Base-by-base conservation (phyloP, 805 yeast genomes). In the Metschnikowia anglica region DNA sequence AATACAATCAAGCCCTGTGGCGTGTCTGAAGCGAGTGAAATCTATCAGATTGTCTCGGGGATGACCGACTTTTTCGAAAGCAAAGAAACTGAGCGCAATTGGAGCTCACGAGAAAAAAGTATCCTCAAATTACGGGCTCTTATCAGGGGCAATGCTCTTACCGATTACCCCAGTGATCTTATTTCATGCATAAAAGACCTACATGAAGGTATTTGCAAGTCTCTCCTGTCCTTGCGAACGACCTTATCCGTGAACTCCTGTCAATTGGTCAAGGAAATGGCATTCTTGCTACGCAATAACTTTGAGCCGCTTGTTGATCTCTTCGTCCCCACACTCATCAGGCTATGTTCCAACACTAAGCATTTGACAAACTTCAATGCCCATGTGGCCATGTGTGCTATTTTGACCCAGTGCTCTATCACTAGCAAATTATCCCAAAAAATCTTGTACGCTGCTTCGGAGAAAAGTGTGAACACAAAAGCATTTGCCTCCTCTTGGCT, bases 61-160 rank as follows among this genome's bases (percentile, higher is more conserved):
- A 42, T 60, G 32, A 9, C 34, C 1, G 62, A 66, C 1, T 51
- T 53, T 11, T 89, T 91, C 54, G 76, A 72, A 7, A 85, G 83
- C 4, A 72, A 83, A 55, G 99, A 93, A 60, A 85, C 95, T 0
- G 99, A 93, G 57, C 74, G 74, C 45, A 93, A 93, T 59, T 93
- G 99, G 99, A 63, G 70, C 17, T 52, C 55, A 0, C 73, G 99
- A 56, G 96, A 90, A 53, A 73, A 75, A 39, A 68, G 68, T 37
- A 74, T 88, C 2, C 54, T 75, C 1, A 73, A 71, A 37, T 55
- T 88, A 25, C 72, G 97, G 43, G 68, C 76, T 2, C 62, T 84
- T 3, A 48, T 87, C 3, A 62, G 88, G 34, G 88, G 90, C 3
- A 78, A 80, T 53, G 65, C 75, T 1, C 56, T 66, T 1, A 34